These are phyloP conservation scores for Aspergillus oerlinghausenensis DNA, from an alignment of 2,329 filamentous ascomycete species.

Conservation along the genomic window DNA sequence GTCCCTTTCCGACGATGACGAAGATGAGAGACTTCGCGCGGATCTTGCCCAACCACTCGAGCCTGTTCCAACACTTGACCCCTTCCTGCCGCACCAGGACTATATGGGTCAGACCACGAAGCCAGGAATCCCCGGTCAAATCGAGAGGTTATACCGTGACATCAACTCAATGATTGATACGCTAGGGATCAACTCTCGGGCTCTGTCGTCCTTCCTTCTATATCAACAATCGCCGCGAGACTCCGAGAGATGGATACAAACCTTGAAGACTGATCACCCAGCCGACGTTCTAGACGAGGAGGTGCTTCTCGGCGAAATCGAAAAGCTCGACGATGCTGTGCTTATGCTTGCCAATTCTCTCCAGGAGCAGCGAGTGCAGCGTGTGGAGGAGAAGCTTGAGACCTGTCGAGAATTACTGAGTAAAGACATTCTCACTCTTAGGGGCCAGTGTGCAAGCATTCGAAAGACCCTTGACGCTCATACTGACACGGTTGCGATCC, in stretches of 20 bases:
- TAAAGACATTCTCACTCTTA: constrained; percentile 66
- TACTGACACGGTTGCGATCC: constrained; percentile 64
- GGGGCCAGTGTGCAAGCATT: constrained; percentile 72
- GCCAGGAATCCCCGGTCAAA: constrained; percentile 46
- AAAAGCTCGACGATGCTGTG: constrained; percentile 61
- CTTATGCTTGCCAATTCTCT: constrained; percentile 62
- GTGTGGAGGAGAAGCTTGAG: constrained; percentile 64
- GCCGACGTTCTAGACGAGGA: constrained; percentile 65
- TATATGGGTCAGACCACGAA: constrained; percentile 42
- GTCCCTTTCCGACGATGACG: constrained; percentile 43
- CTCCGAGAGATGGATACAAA: constrained; percentile 44
- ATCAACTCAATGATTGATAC: constrained; percentile 84
- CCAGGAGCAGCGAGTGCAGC: constrained; percentile 62
- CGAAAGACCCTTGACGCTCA: constrained; percentile 68
- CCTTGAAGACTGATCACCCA: constrained; percentile 47
- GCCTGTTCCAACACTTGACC: constrained; percentile 42
- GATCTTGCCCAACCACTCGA: constrained; percentile 42
- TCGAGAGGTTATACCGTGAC: constrained; percentile 47
- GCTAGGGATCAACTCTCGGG: constrained; percentile 78
- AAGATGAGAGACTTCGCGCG: constrained; percentile 44
- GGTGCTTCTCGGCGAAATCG: constrained; percentile 73
- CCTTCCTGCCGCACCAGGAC: constrained; percentile 47
- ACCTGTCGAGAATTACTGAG: constrained; percentile 61
- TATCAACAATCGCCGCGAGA: constrained; percentile 43
- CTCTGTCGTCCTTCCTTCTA: constrained; percentile 53